phyloP scores from a whole-genome alignment of 176 grass and related monocot genomes.

The Urochloa ruziziensis region DNA sequence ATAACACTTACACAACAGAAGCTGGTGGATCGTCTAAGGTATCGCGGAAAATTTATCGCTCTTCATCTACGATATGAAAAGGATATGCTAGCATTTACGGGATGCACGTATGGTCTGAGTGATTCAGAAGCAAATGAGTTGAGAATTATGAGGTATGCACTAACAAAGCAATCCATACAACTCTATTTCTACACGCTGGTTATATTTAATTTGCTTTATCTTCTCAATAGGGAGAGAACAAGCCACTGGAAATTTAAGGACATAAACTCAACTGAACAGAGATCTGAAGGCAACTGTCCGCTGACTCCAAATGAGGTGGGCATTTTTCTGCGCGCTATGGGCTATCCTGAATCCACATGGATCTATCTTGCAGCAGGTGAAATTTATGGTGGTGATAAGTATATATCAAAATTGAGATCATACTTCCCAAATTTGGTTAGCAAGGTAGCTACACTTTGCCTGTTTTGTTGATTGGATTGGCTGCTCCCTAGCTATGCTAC shows the following conservation, averaged over 20 bases:
- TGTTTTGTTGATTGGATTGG: background rate
- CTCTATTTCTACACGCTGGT: slow-evolving; percentile 12
- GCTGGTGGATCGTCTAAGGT: slow-evolving; percentile 79
- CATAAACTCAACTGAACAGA: slow-evolving; percentile 86
- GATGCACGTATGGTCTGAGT: slow-evolving; percentile 72
- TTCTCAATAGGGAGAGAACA: slow-evolving; percentile 69
- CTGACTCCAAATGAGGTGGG: slow-evolving; percentile 84
- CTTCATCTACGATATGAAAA: slow-evolving; percentile 98
- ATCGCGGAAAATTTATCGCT: slow-evolving; percentile 72
- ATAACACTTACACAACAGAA: slow-evolving; percentile 89
- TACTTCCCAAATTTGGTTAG: slow-evolving; percentile 88
- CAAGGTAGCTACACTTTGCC: slow-evolving; percentile 56
- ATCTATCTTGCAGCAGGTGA: slow-evolving; percentile 93
- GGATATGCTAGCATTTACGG: slow-evolving; percentile 97
- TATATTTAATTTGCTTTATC: slow-evolving; percentile 21
- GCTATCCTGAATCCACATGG: slow-evolving; percentile 80
- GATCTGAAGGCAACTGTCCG: slow-evolving; percentile 78
- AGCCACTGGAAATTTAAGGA: slow-evolving; percentile 95
- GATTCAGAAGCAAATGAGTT: slow-evolving; percentile 74
- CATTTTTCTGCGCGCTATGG: slow-evolving; percentile 71
- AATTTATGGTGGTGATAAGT: slow-evolving; percentile 93
- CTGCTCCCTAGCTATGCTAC: background rate
- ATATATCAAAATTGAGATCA: slow-evolving; percentile 71
- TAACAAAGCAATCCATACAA: background rate
- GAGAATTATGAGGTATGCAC: slow-evolving; percentile 65